phyloP scores from a whole-genome alignment of 768 basidiomycete genomes.

The Favolaschia claudopus region DNA sequence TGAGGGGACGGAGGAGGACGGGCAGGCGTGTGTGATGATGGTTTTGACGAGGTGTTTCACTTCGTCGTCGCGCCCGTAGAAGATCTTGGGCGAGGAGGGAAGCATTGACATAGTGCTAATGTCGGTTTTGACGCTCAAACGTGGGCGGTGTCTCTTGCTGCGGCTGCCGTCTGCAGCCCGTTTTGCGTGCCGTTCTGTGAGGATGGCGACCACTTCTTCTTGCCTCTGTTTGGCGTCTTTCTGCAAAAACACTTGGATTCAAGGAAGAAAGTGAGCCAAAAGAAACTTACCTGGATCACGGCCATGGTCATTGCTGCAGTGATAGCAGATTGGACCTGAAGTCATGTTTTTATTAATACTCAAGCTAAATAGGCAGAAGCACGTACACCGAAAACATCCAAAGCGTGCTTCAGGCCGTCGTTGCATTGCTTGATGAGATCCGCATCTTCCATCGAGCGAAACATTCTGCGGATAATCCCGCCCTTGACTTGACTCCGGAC shows the following conservation, averaged over 20 bases:
- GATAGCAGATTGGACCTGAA: constrained; percentile 19
- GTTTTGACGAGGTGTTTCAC: constrained; percentile 10
- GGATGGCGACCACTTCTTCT: constrained; percentile 23
- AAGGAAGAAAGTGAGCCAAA: neutral
- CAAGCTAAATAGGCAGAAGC: neutral
- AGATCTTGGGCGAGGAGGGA: constrained; percentile 23
- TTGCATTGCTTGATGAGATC: constrained; percentile 18
- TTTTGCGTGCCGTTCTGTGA: constrained; percentile 13
- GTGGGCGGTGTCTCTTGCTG: constrained; percentile 7
- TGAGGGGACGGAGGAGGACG: no score
- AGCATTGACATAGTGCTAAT: neutral
- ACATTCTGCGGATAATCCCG: constrained; percentile 5
- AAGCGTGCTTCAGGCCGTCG: constrained; percentile 16
- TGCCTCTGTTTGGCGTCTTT: constrained; percentile 18
- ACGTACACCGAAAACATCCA: constrained; percentile 23
- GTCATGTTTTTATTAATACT: neutral
- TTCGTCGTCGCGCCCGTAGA: constrained; percentile 17
- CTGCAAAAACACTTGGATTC: neutral
- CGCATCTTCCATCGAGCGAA: constrained; percentile 22
- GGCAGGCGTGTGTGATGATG: no score
- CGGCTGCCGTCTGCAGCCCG: neutral
- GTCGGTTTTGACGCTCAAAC: neutral
- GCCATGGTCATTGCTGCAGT: constrained; percentile 23
- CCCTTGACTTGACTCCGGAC: constrained; percentile 17
- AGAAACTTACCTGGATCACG: constrained; percentile 18